phyloP scores from a whole-genome alignment of 768 basidiomycete genomes.

The Termitomyces bulborhizus region DNA sequence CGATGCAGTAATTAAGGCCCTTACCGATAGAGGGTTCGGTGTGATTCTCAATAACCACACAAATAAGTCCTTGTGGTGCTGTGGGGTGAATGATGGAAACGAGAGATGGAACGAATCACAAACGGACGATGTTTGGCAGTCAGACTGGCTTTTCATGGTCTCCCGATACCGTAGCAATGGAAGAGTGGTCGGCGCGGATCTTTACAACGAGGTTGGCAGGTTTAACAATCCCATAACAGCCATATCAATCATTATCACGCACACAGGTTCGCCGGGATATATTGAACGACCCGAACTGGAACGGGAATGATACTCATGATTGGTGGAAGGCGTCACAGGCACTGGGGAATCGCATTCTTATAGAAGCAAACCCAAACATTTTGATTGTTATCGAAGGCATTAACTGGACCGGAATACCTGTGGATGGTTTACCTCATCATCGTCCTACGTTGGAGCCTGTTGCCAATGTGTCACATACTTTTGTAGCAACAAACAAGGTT shows the following conservation, averaged over 20 bases:
- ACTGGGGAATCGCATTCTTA: conserved; percentile 10
- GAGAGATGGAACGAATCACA: conserved; percentile 15
- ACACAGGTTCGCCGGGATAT: conserved; percentile 11
- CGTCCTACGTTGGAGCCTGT: conserved; percentile 13
- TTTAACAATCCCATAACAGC: background rate
- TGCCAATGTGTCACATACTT: conserved; percentile 8
- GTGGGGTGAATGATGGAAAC: conserved; percentile 10
- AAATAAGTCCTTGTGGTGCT: conserved; percentile 13
- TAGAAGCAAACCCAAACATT: conserved; percentile 11
- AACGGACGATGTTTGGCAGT: conserved; percentile 7
- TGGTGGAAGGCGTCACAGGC: conserved; percentile 9
- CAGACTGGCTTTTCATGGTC: conserved; percentile 14
- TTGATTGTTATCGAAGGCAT: conserved; percentile 14
- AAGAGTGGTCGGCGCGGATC: conserved; percentile 10
- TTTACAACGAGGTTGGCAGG: conserved; percentile 12
- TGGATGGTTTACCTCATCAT: conserved; percentile 13
- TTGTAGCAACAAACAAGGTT: conserved; percentile 10
- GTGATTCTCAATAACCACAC: conserved; percentile 15
- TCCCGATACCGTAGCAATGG: conserved; percentile 10
- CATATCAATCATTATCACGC: background rate
- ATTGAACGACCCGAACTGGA: conserved; percentile 11
- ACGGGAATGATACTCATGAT: conserved; percentile 1
- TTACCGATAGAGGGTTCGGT: conserved; percentile 11
- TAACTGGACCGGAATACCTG: conserved; percentile 12
- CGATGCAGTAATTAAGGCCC: conserved; percentile 10